Conservation (phyloP, 1,284 basidiomycete genomes). For the Leccinum fallax region DNA sequence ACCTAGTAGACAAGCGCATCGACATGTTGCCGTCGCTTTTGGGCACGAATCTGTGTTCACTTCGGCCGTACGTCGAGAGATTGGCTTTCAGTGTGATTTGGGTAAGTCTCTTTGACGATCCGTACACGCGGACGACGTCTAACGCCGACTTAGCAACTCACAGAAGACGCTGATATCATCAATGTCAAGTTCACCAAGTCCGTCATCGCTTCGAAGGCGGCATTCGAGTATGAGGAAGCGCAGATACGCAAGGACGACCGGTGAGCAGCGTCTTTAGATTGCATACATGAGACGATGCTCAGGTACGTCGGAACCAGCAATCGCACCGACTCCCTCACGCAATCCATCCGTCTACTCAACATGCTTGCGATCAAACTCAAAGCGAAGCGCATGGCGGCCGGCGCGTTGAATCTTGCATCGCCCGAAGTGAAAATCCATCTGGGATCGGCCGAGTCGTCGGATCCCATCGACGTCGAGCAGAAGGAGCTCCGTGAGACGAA, state of each 20-base stretch:
- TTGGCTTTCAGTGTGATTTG: conserved; percentile 96
- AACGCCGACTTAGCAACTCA: conserved; percentile 70
- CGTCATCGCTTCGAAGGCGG: conserved; percentile 95
- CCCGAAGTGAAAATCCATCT: conserved; percentile 98
- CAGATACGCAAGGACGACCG: conserved; percentile 92
- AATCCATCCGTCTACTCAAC: conserved; percentile 90
- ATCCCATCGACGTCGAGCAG: conserved; percentile 95
- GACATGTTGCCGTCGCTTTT: conserved; percentile 97
- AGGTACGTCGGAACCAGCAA: conserved; percentile 30
- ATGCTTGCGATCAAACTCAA: conserved; percentile 86
- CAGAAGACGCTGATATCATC: conserved; percentile 85
- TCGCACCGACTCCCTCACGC: not conserved
- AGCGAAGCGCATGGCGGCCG: conserved; percentile 86
- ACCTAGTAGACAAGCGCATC: conserved; percentile 97
- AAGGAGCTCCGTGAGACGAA: conserved; percentile 95
- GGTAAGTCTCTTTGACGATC: conserved; percentile 54
- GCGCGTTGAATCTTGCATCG: conserved; percentile 90
- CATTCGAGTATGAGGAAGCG: conserved; percentile 97
- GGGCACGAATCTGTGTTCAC: conserved; percentile 95
- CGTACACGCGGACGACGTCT: not conserved
- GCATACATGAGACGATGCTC: not conserved
- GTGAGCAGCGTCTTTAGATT: conserved; percentile 54
- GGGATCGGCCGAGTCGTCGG: conserved; percentile 84
- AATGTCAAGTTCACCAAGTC: conserved; percentile 94
- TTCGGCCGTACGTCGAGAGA: conserved; percentile 92